Evolutionary conservation across 257 asterid species (phyloP).

Genomic region (Thymus mandschuricus): DNA sequence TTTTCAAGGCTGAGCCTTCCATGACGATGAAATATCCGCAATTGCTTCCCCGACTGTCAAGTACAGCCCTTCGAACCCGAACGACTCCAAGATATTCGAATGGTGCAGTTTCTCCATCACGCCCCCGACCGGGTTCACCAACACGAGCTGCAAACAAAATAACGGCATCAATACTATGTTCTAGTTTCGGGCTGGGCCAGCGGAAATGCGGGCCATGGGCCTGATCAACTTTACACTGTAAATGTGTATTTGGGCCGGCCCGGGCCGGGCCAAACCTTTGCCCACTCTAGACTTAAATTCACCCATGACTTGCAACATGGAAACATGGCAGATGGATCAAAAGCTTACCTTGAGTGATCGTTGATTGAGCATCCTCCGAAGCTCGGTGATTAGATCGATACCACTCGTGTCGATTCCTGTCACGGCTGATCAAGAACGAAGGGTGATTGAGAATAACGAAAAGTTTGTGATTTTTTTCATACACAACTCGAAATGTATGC

Average conservation of each 20-base stretch:
- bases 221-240: too few relatives aligned
- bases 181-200: too few relatives aligned
- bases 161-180: background rate
- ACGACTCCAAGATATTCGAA: constrained; percentile 57
- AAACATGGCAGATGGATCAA: background rate
- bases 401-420: constrained; percentile 92
- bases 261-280: too few relatives aligned
- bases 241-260: too few relatives aligned
- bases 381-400: constrained; percentile 65
- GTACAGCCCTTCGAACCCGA: constrained; percentile 61
- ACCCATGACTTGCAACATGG: background rate
- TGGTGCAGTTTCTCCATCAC: constrained; percentile 78
- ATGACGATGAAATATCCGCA: constrained; percentile 58
- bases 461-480: background rate
- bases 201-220: too few relatives aligned
- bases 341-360: constrained; percentile 66
- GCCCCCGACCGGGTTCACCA: constrained; percentile 72
- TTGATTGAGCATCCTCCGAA: constrained; percentile 56
- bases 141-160: constrained; percentile 51
- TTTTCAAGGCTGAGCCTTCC: constrained; percentile 50
- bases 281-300: too few relatives aligned
- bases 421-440: constrained; percentile 56
- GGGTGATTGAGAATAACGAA: background rate
- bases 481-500: background rate
- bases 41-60: constrained; percentile 81